Conservation (phyloP, 352 stramenopile genomes). For the Phytophthora foliorum region DNA sequence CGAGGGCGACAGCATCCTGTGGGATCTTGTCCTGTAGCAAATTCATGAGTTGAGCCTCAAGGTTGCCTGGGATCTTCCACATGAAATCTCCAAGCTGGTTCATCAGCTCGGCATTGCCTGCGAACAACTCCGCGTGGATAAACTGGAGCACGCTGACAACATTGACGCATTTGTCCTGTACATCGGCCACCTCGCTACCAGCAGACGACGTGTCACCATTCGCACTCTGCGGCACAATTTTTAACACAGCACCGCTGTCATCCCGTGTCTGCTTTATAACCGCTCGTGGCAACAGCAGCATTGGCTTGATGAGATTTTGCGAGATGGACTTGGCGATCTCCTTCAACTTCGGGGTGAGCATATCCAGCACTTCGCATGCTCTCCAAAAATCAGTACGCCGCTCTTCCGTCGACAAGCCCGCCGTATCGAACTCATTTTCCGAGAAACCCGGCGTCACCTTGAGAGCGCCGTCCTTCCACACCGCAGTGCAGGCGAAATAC, state of each 20-base stretch:
- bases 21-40: conserved; percentile 78
- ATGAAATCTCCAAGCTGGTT: conserved; percentile 57
- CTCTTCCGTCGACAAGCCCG: conserved; percentile 17
- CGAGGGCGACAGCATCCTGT: conserved; percentile 59
- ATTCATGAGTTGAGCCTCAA: conserved; percentile 72
- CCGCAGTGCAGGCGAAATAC: conserved; percentile 50
- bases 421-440: conserved; percentile 13
- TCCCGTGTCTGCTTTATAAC: conserved; percentile 38
- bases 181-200: conserved; percentile 35
- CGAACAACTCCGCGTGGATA: conserved; percentile 62
- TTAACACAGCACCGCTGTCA: conserved; percentile 29
- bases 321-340: conserved; percentile 66
- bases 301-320: conserved; percentile 61
- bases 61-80: conserved; percentile 79
- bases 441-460: conserved; percentile 30
- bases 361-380: conserved; percentile 59
- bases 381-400: conserved; percentile 60
- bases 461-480: conserved; percentile 55
- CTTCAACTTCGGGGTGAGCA: conserved; percentile 53
- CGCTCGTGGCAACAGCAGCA: conserved; percentile 40
- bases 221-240: conserved; percentile 26
- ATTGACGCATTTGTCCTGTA: conserved; percentile 50
- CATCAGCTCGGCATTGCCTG: conserved; percentile 56
- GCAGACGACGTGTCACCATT: conserved; percentile 7
- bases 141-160: conserved; percentile 67